These are phyloP conservation scores for Cercospora sp. DNA, from an alignment of 2,329 filamentous ascomycete genomes.

Conservation along the genomic window DNA sequence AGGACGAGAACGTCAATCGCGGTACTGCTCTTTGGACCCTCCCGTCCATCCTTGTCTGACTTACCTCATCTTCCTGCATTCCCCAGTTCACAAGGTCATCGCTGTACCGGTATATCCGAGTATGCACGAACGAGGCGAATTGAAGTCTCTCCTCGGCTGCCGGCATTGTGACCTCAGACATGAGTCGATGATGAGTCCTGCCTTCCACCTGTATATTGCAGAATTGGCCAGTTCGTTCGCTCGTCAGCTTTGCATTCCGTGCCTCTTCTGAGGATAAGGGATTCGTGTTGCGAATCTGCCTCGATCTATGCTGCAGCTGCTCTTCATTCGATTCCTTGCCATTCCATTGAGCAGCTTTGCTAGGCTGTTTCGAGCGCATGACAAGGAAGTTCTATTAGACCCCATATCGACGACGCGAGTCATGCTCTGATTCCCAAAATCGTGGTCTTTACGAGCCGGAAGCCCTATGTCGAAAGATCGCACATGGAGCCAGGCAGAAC, in stretches of 20 bases:
- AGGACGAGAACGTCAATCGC: neutral
- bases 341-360: neutral
- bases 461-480: neutral
- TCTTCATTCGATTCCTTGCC: neutral
- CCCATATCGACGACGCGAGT: neutral
- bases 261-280: neutral
- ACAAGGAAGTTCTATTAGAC: neutral
- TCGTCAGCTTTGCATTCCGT: neutral
- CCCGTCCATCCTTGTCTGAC: neutral
- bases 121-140: neutral
- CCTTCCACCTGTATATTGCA: neutral
- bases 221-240: neutral
- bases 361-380: neutral
- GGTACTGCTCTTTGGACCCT: neutral
- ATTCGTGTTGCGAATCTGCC: neutral
- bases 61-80: neutral
- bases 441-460: neutral
- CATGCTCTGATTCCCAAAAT: neutral
- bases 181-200: neutral
- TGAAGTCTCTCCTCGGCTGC: neutral
- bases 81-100: neutral
- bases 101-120: neutral
- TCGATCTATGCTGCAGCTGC: neutral
- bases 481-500: neutral
- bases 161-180: neutral